Evolutionary conservation across 768 basidiomycete species (phyloP).

Genomic region (Leccinum sublutescens): DNA sequence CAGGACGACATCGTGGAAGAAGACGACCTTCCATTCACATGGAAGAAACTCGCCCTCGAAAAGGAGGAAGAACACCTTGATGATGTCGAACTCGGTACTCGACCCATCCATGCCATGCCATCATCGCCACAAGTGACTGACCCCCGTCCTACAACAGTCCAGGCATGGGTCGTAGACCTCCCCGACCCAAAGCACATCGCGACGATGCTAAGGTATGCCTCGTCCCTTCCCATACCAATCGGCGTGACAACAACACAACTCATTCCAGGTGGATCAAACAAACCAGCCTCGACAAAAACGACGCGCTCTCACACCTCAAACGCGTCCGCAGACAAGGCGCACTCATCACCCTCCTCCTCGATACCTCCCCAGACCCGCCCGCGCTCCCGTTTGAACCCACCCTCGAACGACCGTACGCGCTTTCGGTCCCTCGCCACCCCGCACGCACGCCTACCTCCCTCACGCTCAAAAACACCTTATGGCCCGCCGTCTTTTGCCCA

Average conservation of each 20-base stretch:
- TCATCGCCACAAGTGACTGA: neutral
- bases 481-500: slow-evolving; percentile 82
- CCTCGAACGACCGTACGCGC: slow-evolving; percentile 52
- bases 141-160: slow-evolving; percentile 38
- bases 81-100: slow-evolving; percentile 42
- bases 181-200: slow-evolving; percentile 58
- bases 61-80: slow-evolving; percentile 59
- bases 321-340: slow-evolving; percentile 59
- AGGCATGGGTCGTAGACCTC: slow-evolving; percentile 78
- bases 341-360: slow-evolving; percentile 56
- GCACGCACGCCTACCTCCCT: slow-evolving; percentile 70
- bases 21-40: slow-evolving; percentile 62
- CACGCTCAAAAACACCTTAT: slow-evolving; percentile 64
- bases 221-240: neutral
- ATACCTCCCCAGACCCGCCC: slow-evolving; percentile 41
- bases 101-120: no score
- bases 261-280: slow-evolving; percentile 65
- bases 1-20: slow-evolving; percentile 51
- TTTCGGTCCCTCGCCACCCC: slow-evolving; percentile 61
- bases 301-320: slow-evolving; percentile 71
- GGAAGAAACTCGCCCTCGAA: slow-evolving; percentile 56
- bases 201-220: slow-evolving; percentile 57
- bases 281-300: slow-evolving; percentile 51
- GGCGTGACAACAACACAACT: neutral
- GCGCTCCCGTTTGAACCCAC: slow-evolving; percentile 46